Conservation (phyloP, 495 filamentous ascomycete species). For the Parathielavia hyrcaniae region DNA sequence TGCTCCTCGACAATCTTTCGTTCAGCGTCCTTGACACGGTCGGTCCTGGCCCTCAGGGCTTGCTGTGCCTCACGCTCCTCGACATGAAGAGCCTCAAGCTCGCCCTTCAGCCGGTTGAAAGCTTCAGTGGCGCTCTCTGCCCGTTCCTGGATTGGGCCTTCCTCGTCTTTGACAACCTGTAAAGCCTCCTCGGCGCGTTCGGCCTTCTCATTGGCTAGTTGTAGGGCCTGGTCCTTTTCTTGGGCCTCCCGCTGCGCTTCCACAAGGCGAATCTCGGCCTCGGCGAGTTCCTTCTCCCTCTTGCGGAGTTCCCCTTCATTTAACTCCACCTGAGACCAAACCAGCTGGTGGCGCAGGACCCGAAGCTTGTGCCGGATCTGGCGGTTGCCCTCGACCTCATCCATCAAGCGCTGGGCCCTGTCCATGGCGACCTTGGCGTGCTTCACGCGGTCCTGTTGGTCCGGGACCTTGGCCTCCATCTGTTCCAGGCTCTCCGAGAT, state of each 20-base stretch:
- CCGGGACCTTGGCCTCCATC: conserved; percentile 41
- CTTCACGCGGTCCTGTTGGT: conserved; percentile 59
- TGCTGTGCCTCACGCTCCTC: conserved; percentile 46
- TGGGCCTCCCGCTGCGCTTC: conserved; percentile 23
- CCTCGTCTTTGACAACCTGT: conserved; percentile 27
- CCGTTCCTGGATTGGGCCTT: conserved; percentile 36
- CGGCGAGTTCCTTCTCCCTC: conserved; percentile 29
- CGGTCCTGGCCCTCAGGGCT: conserved; percentile 31
- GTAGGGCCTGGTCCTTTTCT: conserved; percentile 29
- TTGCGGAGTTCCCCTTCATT: conserved; percentile 33
- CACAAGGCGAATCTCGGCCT: conserved; percentile 29
- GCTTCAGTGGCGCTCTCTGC: conserved; percentile 34
- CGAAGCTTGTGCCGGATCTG: conserved; percentile 48
- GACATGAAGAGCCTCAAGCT: conserved; percentile 33
- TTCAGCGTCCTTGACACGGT: conserved; percentile 35
- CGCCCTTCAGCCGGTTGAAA: conserved; percentile 29
- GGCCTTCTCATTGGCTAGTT: conserved; percentile 29
- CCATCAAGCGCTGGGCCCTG: conserved; percentile 43
- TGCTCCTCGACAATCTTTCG: conserved; percentile 40
- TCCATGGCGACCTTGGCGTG: conserved; percentile 39
- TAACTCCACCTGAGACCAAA: conserved; percentile 62
- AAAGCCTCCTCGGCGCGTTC: conserved; percentile 24
- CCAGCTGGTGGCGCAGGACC: conserved; percentile 53
- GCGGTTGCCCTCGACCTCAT: conserved; percentile 53
- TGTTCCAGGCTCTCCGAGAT: conserved; percentile 51